phyloP scores from a whole-genome alignment of 2,329 filamentous ascomycete genomes.

The Lecanicillium sp. region DNA sequence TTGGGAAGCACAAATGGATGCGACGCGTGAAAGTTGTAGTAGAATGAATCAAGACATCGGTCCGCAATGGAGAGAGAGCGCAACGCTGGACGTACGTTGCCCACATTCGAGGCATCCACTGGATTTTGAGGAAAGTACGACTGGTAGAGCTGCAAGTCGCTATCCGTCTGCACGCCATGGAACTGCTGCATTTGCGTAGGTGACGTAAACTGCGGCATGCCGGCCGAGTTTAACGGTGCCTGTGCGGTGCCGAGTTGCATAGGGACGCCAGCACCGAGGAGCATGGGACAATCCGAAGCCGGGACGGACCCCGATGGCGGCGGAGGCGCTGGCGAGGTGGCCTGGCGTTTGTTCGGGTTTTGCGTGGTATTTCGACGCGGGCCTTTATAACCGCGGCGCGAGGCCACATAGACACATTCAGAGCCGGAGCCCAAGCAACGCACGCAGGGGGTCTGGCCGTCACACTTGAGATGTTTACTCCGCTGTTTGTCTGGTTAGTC shows the following conservation, averaged over 20 bases:
- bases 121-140: constrained; percentile 17
- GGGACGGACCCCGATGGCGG: constrained; percentile 6
- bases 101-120: constrained; percentile 18
- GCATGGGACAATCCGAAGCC: constrained; percentile 32
- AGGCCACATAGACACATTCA: constrained; percentile 66
- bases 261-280: constrained; percentile 11
- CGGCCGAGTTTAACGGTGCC: constrained; percentile 6
- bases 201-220: constrained; percentile 15
- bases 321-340: constrained; percentile 28
- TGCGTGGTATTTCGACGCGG: constrained; percentile 27
- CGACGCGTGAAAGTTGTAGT: constrained; percentile 47
- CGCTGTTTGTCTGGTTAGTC: constrained; percentile 30
- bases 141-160: constrained; percentile 32
- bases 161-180: constrained; percentile 1
- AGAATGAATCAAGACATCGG: constrained; percentile 50
- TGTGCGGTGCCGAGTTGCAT: constrained; percentile 11
- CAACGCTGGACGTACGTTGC: constrained; percentile 13
- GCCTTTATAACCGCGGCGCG: constrained; percentile 68
- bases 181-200: constrained; percentile 9
- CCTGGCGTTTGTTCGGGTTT: constrained; percentile 43
- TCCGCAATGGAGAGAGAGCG: constrained; percentile 33
- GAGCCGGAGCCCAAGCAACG: constrained; percentile 53
- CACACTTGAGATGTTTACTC: constrained; percentile 67
- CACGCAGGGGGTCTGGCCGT: constrained; percentile 61
- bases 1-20: constrained; percentile 53